These are phyloP conservation scores for Solanum appendiculatum DNA, from an alignment of 257 asterid genomes.

Conservation along the genomic window DNA sequence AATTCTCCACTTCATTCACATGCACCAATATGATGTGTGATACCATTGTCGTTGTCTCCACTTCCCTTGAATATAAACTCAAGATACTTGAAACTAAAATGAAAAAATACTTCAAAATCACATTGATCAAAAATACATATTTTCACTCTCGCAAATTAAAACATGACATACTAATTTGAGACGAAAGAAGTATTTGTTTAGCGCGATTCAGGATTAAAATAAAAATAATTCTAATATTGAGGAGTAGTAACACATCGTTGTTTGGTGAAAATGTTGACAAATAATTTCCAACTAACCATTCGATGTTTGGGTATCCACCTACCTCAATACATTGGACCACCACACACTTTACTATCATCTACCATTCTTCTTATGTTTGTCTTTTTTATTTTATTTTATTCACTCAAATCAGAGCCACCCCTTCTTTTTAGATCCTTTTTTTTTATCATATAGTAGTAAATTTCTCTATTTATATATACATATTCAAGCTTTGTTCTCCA, in stretches of 20 bases:
- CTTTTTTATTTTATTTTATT: background rate
- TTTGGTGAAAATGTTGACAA: background rate
- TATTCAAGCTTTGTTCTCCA: background rate
- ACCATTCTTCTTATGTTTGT: conserved; percentile 7
- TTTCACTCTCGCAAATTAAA: background rate
- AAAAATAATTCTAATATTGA: background rate
- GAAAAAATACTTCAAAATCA: background rate
- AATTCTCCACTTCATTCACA: background rate
- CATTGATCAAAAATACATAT: background rate
- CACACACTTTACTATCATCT: background rate
- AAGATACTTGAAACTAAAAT: background rate
- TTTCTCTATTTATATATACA: background rate
- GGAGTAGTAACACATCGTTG: background rate
- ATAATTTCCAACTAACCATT: background rate
- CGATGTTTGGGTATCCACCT: background rate
- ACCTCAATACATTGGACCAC: background rate
- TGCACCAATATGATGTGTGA: background rate
- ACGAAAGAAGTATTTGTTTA: background rate
- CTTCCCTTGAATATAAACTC: fast-evolving
- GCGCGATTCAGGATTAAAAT: background rate
- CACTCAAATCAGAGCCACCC: background rate
- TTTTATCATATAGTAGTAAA: background rate
- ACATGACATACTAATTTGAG: background rate
- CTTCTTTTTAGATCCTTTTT: background rate
- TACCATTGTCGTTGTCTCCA: too few relatives aligned